phyloP scores from a whole-genome alignment of 2,329 filamentous ascomycete genomes.

The Neurospora sp. region DNA sequence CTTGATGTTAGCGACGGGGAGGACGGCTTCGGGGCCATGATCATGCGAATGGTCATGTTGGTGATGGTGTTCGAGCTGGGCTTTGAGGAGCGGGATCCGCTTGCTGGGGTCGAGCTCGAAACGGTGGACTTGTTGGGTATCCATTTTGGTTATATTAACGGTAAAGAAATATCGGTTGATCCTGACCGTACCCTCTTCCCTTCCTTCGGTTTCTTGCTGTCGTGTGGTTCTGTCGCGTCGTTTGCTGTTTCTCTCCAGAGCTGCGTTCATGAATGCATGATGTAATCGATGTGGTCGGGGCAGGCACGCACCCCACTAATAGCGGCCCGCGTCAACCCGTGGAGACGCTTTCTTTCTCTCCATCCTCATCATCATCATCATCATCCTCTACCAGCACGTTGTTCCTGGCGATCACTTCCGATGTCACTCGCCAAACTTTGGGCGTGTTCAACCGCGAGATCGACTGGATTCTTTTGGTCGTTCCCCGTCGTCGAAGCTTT shows the following conservation, averaged over 20 bases:
- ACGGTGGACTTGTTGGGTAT: background rate
- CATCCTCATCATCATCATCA: too few relatives aligned
- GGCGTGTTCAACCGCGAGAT: background rate
- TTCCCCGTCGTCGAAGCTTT: too few relatives aligned
- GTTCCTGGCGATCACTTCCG: background rate
- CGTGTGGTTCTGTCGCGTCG: background rate
- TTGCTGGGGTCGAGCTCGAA: conserved; percentile 12
- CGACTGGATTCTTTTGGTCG: too few relatives aligned
- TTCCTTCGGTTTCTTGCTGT: background rate
- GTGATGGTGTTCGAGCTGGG: conserved; percentile 10
- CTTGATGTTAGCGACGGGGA: conserved; percentile 18
- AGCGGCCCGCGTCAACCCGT: background rate
- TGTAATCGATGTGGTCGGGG: background rate
- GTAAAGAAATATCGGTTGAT: too few relatives aligned
- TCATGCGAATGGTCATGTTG: conserved; percentile 1
- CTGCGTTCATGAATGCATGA: background rate
- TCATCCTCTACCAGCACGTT: background rate
- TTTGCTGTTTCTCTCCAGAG: background rate
- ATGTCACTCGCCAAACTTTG: background rate
- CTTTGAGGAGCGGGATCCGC: conserved; percentile 22
- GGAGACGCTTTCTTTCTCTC: background rate
- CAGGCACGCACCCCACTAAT: background rate
- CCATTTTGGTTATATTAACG: background rate
- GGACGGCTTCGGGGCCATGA: conserved; percentile 8
- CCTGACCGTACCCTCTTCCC: too few relatives aligned